Conservation (phyloP, 306 rosid species). For the Gillenia trifoliata region DNA sequence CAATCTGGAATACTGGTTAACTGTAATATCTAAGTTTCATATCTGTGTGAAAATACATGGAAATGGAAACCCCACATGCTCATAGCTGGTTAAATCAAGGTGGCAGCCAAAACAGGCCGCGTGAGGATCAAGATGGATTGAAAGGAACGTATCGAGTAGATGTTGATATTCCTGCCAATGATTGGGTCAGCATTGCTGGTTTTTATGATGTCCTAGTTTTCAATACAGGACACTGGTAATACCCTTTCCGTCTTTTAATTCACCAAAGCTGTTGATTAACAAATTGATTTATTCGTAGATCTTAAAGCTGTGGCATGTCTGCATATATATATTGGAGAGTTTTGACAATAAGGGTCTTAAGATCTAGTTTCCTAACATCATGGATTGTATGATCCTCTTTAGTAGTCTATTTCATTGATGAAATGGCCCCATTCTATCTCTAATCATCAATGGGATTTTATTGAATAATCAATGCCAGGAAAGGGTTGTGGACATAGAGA, state of each 20-base stretch:
- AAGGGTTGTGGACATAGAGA: not conserved
- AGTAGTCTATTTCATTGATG: not conserved
- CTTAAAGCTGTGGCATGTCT: conserved; percentile 4
- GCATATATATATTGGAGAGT: too few relatives aligned
- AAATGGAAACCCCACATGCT: conserved; percentile 46
- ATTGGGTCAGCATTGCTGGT: conserved; percentile 63
- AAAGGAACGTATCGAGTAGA: conserved; percentile 72
- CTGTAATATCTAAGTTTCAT: too few relatives aligned
- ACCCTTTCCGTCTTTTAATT: conserved; percentile 18
- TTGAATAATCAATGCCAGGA: not conserved
- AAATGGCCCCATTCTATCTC: not conserved
- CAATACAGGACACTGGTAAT: conserved; percentile 92
- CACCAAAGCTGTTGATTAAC: conserved; percentile 3
- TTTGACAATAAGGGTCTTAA: not conserved
- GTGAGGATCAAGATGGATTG: conserved; percentile 37
- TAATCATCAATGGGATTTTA: not conserved
- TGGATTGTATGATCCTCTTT: not conserved
- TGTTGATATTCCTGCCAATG: conserved; percentile 85
- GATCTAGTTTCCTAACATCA: not conserved
- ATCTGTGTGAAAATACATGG: too few relatives aligned
- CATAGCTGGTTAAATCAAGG: conserved; percentile 61
- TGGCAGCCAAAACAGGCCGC: conserved; percentile 63
- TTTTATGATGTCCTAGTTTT: conserved; percentile 85
- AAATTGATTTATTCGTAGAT: not conserved
- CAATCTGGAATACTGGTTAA: not conserved